Percentiles rank a stretch among this genome's conserved stretches.
phyloP scores from a whole-genome alignment of 345 rosid species.

The Hypericum androsaemum region DNA sequence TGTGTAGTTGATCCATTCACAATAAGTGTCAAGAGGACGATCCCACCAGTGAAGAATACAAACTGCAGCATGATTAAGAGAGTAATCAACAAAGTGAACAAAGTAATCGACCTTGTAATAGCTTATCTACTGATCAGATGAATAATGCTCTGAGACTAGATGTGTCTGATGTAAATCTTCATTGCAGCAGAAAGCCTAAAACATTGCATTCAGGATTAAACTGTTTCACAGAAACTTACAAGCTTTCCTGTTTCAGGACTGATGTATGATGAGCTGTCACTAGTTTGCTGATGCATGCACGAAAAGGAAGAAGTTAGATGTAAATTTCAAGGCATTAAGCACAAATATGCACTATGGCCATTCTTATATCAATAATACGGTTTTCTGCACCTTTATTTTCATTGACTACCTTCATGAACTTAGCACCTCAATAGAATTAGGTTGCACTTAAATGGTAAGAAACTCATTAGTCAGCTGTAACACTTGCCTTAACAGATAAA shows the following conservation, averaged over 20 bases:
- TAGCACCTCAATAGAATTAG: too few relatives aligned
- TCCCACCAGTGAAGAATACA: constrained; percentile 92
- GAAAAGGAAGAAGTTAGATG: constrained; percentile 6
- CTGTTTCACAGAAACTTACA: constrained; percentile 37
- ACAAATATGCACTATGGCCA: background rate
- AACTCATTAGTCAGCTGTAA: too few relatives aligned
- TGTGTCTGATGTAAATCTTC: too few relatives aligned
- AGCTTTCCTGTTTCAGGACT: constrained; percentile 60
- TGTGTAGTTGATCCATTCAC: constrained; percentile 92
- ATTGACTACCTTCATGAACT: too few relatives aligned
- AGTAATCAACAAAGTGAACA: background rate
- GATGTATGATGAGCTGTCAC: constrained; percentile 33
- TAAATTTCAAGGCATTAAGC: background rate
- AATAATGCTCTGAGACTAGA: too few relatives aligned
- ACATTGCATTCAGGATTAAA: too few relatives aligned
- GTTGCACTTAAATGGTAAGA: too few relatives aligned
- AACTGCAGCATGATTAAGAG: constrained; percentile 39
- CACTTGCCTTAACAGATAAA: constrained; percentile 75
- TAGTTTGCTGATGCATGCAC: constrained; percentile 45
- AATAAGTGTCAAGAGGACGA: constrained; percentile 80
- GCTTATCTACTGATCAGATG: too few relatives aligned
- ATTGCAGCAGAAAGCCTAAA: too few relatives aligned
- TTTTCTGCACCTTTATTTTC: too few relatives aligned
- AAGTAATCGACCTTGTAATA: background rate
- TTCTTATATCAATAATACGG: background rate